phyloP scores from a whole-genome alignment of 108 stramenopile species.

The Epithemia pelagica region DNA sequence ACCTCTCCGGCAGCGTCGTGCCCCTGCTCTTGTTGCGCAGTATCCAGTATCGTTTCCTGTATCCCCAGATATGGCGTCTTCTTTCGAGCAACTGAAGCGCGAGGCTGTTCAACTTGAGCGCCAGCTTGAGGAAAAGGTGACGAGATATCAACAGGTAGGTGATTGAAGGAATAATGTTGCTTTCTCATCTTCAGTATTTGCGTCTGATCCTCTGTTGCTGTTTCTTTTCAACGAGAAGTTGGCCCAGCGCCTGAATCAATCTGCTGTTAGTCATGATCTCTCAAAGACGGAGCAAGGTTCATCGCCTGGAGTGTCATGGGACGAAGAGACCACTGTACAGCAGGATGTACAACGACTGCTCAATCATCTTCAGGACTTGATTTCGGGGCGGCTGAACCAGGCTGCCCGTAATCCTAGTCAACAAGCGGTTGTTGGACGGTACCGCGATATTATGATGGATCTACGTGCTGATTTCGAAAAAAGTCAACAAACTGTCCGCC shows the following conservation, averaged over 20 bases:
- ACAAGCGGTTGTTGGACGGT: constrained; percentile 64
- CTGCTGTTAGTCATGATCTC: not conserved
- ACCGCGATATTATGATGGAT: constrained; percentile 83
- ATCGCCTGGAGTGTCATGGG: constrained; percentile 12
- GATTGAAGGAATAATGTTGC: too few species aligned
- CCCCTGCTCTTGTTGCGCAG: not conserved
- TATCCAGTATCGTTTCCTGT: not conserved
- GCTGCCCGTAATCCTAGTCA: constrained; percentile 48
- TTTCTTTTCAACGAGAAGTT: constrained; percentile 11
- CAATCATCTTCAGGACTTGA: constrained; percentile 51
- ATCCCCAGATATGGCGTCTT: not conserved
- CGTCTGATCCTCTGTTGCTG: not conserved
- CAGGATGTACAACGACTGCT: constrained; percentile 72
- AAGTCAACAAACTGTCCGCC: constrained; percentile 33
- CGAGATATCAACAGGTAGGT: constrained; percentile 75
- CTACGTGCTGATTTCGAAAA: constrained; percentile 69
- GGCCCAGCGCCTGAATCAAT: constrained; percentile 17
- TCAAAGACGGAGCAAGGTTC: constrained; percentile 6
- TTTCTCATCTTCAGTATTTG: not conserved
- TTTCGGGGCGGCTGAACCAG: constrained; percentile 57
- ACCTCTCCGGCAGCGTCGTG: not conserved
- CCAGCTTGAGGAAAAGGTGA: constrained; percentile 68
- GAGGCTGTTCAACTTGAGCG: constrained; percentile 79
- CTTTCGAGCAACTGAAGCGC: constrained; percentile 64
- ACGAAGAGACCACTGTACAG: constrained; percentile 57